Conservation (phyloP, 345 rosid genomes). For the Firmiana major region DNA sequence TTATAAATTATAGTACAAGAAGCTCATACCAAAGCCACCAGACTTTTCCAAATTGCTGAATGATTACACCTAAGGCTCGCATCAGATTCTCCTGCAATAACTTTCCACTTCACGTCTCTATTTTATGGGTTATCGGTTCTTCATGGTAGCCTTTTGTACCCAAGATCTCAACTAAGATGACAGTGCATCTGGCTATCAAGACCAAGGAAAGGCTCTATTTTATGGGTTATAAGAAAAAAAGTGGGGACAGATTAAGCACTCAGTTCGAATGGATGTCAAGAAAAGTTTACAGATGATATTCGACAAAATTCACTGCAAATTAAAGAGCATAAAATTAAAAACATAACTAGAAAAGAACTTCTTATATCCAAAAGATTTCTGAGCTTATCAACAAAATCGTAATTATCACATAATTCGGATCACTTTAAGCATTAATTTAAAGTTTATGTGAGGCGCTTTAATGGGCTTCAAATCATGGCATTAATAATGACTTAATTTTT, state of each 20-base stretch:
- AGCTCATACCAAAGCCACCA: background rate
- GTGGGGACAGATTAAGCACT: background rate
- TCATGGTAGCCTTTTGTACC: no score
- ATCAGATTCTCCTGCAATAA: background rate
- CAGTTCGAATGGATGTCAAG: background rate
- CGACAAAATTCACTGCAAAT: background rate
- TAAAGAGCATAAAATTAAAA: background rate
- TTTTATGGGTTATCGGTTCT: background rate
- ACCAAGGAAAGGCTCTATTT: no score
- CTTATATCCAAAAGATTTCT: background rate
- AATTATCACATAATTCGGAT: background rate
- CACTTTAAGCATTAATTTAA: background rate
- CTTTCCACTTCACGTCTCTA: background rate
- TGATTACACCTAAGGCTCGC: background rate
- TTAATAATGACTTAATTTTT: background rate
- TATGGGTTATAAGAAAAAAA: background rate
- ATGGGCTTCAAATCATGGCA: background rate
- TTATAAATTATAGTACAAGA: background rate
- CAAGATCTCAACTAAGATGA: no score
- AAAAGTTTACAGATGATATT: background rate
- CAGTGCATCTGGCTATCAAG: no score
- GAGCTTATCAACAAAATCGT: background rate
- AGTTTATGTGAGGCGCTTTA: background rate
- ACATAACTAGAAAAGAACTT: background rate
- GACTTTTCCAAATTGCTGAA: background rate